A percentile compares a stretch with the other conserved stretches of the same genome.
phyloP scores from a whole-genome alignment of 2,329 filamentous ascomycete genomes.

The Ophiostoma novo-ulmi region DNA sequence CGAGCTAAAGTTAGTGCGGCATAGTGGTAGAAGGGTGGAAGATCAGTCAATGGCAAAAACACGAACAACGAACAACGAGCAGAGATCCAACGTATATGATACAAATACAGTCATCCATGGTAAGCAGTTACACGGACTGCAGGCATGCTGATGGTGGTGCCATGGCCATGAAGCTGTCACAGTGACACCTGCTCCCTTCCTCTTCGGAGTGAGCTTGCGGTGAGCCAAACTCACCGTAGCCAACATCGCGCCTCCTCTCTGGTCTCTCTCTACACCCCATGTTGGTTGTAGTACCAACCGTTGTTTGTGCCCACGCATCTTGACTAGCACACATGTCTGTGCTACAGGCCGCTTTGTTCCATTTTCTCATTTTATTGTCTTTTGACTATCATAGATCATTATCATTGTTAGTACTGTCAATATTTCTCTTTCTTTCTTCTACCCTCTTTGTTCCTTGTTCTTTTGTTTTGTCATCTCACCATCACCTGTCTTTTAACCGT shows the following conservation, averaged over 20 bases:
- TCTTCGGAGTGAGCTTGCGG: neutral
- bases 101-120: neutral
- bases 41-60: neutral
- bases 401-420: no score
- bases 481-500: neutral
- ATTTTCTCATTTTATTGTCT: neutral
- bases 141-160: neutral
- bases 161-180: neutral
- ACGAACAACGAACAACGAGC: neutral
- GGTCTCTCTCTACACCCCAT: neutral
- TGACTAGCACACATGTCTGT: neutral
- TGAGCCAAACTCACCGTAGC: neutral
- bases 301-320: conserved; percentile 2
- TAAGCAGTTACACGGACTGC: neutral
- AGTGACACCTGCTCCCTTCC: neutral
- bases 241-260: neutral
- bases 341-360: neutral
- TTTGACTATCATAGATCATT: neutral
- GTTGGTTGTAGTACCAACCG: neutral
- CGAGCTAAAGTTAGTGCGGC: conserved; percentile 1
- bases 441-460: neutral
- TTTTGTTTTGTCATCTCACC: neutral
- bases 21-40: neutral
- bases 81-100: neutral
- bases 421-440: neutral